A percentile compares a stretch with the other conserved stretches of the same genome.
phyloP scores from a whole-genome alignment of 2,329 filamentous ascomycete genomes.

The Fusarium hainanense region DNA sequence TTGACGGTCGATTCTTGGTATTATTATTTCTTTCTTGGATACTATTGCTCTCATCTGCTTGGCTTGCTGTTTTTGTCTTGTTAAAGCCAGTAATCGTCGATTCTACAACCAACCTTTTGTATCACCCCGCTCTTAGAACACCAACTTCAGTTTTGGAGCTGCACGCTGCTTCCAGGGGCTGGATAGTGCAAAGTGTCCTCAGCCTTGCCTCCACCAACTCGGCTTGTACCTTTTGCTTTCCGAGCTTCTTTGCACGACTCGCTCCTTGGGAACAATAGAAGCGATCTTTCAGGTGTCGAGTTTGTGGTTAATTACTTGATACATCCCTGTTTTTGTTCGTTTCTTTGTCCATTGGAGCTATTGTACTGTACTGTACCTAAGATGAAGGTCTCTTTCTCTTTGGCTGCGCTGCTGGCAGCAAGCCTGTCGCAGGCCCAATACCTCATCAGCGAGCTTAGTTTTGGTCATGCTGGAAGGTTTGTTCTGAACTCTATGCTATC shows the following conservation, averaged over 20 bases:
- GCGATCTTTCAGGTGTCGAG: slow-evolving; percentile 12
- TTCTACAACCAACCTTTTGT: not conserved
- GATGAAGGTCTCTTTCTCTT: slow-evolving; percentile 58
- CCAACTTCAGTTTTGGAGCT: slow-evolving; percentile 13
- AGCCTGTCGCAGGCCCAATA: slow-evolving; percentile 70
- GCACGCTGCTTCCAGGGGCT: slow-evolving; percentile 32
- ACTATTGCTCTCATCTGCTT: not conserved
- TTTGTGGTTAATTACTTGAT: slow-evolving; percentile 14
- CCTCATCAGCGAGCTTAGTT: slow-evolving; percentile 79
- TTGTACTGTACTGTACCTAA: slow-evolving; percentile 44
- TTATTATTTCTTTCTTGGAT: not conserved
- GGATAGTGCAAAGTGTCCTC: slow-evolving; percentile 47
- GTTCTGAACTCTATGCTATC: slow-evolving; percentile 25
- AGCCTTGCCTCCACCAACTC: slow-evolving; percentile 42
- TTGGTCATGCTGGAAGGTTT: slow-evolving; percentile 76
- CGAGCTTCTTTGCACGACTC: slow-evolving; percentile 9
- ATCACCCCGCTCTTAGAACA: slow-evolving; percentile 15
- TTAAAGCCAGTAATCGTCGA: not conserved
- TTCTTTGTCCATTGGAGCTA: slow-evolving; percentile 18
- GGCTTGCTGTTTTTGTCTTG: not conserved
- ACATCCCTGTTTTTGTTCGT: slow-evolving; percentile 20
- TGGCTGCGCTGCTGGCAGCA: slow-evolving; percentile 58
- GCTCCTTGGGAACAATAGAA: slow-evolving; percentile 14
- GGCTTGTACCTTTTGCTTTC: slow-evolving; percentile 20
- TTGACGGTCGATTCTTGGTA: not conserved